Percentiles rank a stretch among this genome's conserved stretches.
These are phyloP conservation scores for Fusarium citri DNA, from an alignment of 2,329 filamentous ascomycete species.

Conservation along the genomic window DNA sequence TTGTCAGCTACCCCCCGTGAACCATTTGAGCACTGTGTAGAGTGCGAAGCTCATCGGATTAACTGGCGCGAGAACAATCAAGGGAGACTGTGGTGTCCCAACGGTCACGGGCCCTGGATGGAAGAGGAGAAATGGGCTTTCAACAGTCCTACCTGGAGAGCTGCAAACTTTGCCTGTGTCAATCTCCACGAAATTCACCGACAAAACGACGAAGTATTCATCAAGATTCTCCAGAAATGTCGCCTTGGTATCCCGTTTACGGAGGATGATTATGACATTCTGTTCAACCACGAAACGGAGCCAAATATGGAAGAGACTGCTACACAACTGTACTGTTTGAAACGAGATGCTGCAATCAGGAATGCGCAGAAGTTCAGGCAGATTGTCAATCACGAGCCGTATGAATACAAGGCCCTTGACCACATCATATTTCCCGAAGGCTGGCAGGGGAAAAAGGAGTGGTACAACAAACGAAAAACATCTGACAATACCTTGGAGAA, in stretches of 20 bases:
- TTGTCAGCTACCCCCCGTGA: constrained; percentile 69
- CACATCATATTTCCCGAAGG: too few relatives aligned
- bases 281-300: constrained; percentile 58
- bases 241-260: constrained; percentile 59
- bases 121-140: constrained; percentile 70
- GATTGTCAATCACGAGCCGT: too few relatives aligned
- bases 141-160: constrained; percentile 63
- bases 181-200: constrained; percentile 67
- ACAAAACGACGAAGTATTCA: constrained; percentile 65
- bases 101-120: neutral
- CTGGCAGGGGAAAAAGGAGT: too few relatives aligned
- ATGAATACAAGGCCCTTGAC: too few relatives aligned
- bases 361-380: neutral
- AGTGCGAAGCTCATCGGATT: constrained; percentile 19
- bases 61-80: too few relatives aligned
- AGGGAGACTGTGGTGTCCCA: neutral
- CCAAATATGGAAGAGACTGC: constrained; percentile 41
- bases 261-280: constrained; percentile 51
- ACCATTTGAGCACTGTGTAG: constrained; percentile 56
- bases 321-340: constrained; percentile 23
- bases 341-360: neutral
- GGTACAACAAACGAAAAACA: too few relatives aligned
- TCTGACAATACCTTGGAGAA: neutral
- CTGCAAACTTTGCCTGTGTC: constrained; percentile 65
- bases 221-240: constrained; percentile 66